These are phyloP conservation scores for Kwoniella europaea DNA, from an alignment of 768 basidiomycete genomes.

Conservation along the genomic window DNA sequence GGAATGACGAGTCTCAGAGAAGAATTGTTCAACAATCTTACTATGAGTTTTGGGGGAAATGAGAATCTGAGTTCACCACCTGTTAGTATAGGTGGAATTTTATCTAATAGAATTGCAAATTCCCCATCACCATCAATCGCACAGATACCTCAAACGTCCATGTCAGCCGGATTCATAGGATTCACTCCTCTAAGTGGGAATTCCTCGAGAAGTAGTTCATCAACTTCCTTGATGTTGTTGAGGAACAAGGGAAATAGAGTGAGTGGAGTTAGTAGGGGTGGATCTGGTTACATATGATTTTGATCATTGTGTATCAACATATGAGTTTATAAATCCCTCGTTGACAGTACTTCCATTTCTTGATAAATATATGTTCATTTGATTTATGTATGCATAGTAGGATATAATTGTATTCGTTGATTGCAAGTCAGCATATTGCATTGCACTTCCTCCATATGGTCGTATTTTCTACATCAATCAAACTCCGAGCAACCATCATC, in stretches of 20 bases:
- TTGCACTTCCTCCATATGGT: neutral
- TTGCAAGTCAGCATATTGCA: neutral
- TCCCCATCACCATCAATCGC: neutral
- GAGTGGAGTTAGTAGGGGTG: constrained; percentile 24
- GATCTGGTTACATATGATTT: constrained; percentile 28
- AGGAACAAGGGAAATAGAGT: constrained; percentile 20
- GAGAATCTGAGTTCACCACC: neutral
- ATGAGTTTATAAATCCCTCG: too few relatives aligned
- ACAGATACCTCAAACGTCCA: neutral
- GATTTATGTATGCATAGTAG: neutral
- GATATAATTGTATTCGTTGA: neutral
- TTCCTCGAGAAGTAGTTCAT: constrained; percentile 4
- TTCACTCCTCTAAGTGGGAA: constrained; percentile 8
- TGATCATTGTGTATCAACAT: too few relatives aligned
- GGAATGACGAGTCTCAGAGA: constrained; percentile 26
- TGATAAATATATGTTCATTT: too few relatives aligned
- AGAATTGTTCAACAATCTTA: neutral
- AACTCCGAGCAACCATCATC: too few relatives aligned
- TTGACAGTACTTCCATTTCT: too few relatives aligned
- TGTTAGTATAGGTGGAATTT: neutral
- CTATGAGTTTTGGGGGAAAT: neutral
- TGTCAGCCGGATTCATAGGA: constrained; percentile 8
- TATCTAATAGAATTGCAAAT: neutral
- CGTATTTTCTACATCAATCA: too few relatives aligned
- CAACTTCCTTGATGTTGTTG: constrained; percentile 5